Conservation (phyloP, 768 basidiomycete genomes). For the Amanita pseudoporphyria region DNA sequence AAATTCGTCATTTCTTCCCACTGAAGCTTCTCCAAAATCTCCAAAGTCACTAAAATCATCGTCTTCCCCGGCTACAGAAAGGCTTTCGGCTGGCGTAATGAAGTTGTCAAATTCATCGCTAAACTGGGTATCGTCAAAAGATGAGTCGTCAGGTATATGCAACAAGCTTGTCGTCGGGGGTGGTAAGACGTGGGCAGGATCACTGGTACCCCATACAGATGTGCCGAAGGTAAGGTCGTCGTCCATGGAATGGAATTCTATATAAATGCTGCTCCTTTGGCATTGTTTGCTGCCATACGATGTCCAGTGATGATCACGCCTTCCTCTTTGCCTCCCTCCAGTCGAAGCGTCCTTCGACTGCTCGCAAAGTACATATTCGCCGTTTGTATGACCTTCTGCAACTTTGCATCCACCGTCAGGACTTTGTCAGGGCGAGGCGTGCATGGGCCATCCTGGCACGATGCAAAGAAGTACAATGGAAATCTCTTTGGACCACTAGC, state of each 20-base stretch:
- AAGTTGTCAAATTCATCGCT: conserved; percentile 56
- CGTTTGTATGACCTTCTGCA: conserved; percentile 70
- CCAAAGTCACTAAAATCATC: conserved; percentile 87
- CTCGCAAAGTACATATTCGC: conserved; percentile 64
- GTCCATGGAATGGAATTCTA: conserved; percentile 34
- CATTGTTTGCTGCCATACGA: conserved; percentile 19
- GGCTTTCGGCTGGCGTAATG: conserved; percentile 31
- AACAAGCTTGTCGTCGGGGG: conserved; percentile 17
- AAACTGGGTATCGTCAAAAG: conserved; percentile 26
- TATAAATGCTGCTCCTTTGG: conserved; percentile 17
- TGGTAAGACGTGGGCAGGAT: conserved; percentile 22
- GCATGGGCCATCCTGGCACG: conserved; percentile 69
- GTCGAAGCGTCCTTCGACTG: conserved; percentile 36
- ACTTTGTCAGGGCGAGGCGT: conserved; percentile 50
- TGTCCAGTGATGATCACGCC: conserved; percentile 25
- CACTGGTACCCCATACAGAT: conserved; percentile 60
- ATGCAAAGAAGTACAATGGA: conserved; percentile 76
- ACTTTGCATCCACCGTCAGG: conserved; percentile 56
- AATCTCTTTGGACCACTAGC: conserved; percentile 59
- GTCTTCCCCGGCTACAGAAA: conserved; percentile 22
- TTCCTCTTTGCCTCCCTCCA: conserved; percentile 60
- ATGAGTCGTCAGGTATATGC: conserved; percentile 16
- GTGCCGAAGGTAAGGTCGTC: conserved; percentile 67
- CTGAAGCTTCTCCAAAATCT: conserved; percentile 67
- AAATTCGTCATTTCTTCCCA: conserved; percentile 23